phyloP scores from a whole-genome alignment of 768 basidiomycete genomes.

The Tylopilus plumbeoviolaceoides region DNA sequence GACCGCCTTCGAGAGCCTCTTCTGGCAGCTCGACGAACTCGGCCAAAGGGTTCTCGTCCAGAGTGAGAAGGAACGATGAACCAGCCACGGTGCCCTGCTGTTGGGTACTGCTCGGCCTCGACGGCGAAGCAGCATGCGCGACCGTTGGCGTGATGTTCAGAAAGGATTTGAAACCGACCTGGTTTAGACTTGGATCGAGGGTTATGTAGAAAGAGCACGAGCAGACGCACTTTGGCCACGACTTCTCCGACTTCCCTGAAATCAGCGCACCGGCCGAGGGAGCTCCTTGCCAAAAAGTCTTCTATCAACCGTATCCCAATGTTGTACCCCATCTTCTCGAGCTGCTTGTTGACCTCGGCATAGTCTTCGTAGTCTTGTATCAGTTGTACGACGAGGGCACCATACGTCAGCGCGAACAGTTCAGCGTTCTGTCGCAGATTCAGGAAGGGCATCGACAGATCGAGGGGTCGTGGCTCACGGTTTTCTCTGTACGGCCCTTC shows the following conservation, averaged over 20 bases:
- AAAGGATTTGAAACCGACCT: conserved; percentile 99
- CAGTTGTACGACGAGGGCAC: conserved; percentile 95
- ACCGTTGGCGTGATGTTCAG: conserved; percentile 87
- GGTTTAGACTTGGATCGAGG: neutral
- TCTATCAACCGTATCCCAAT: conserved; percentile 96
- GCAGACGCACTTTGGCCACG: conserved; percentile 72
- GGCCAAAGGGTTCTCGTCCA: conserved; percentile 95
- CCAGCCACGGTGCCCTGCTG: conserved; percentile 42
- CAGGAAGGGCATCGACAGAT: conserved; percentile 12
- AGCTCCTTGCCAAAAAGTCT: conserved; percentile 92
- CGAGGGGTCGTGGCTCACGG: conserved; percentile 48
- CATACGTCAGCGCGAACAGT: conserved; percentile 94
- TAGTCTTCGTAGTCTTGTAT: conserved; percentile 99
- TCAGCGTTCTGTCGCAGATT: conserved; percentile 79
- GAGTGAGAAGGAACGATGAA: conserved; percentile 72
- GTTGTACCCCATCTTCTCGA: conserved; percentile 99
- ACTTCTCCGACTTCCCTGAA: conserved; percentile 96
- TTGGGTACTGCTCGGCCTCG: conserved; percentile 41
- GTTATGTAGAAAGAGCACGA: neutral
- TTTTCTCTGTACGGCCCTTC: conserved; percentile 93
- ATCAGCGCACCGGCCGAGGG: conserved; percentile 87
- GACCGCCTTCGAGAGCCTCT: conserved; percentile 84
- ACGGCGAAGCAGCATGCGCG: conserved; percentile 57
- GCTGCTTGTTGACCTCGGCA: conserved; percentile 89
- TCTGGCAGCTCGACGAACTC: conserved; percentile 98